A percentile compares a stretch with the other conserved stretches of the same genome.
Evolutionary conservation across 192 early-diverging fungal genomes (phyloP).

Genomic region (Rhizophagus sp.): DNA sequence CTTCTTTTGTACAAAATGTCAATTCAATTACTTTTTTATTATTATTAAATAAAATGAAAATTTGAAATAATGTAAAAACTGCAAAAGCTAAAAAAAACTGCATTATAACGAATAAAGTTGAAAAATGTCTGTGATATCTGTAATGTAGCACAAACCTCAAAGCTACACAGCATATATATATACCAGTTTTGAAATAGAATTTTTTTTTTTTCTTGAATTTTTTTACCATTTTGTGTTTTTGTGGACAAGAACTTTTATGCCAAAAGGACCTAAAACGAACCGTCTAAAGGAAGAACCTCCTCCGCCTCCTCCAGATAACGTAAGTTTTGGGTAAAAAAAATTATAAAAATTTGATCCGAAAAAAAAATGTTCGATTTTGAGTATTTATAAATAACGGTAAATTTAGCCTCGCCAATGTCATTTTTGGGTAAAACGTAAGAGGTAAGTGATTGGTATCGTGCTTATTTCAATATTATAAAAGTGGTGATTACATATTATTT

Average conservation of each 20-base stretch:
- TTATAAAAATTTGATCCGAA: background rate
- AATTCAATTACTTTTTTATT: too few species aligned
- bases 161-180: too few species aligned
- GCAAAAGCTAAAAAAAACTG: too few species aligned
- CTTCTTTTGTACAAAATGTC: too few species aligned
- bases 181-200: too few species aligned
- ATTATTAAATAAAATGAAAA: too few species aligned
- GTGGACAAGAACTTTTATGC: background rate
- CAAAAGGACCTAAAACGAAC: conserved; percentile 5
- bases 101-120: too few species aligned
- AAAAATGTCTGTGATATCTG: too few species aligned
- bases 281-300: background rate
- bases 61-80: too few species aligned
- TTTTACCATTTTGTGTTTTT: background rate
- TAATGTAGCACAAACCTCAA: too few species aligned
- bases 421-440: conserved; percentile 29
- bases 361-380: background rate
- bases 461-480: too few species aligned
- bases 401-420: conserved; percentile 26
- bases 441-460: background rate
- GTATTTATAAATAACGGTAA: background rate
- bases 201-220: background rate
- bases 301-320: conserved; percentile 1
- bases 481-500: background rate
- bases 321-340: background rate